Conservation (phyloP, 1,284 basidiomycete genomes). For the Ustilago curta region DNA sequence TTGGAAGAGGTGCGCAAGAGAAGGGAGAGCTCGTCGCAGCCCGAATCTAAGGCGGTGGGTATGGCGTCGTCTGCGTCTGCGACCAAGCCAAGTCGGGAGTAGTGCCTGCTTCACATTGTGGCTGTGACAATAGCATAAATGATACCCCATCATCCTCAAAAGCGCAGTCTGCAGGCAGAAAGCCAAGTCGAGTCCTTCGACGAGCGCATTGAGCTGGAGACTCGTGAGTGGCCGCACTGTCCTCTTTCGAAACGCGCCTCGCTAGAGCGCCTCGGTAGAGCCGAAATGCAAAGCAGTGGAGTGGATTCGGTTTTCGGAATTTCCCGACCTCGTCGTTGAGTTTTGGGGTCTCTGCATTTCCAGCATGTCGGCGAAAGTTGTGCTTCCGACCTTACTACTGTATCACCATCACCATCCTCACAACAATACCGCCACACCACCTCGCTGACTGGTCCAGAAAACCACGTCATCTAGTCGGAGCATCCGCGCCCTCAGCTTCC, state of each 20-base stretch:
- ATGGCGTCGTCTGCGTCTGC: neutral
- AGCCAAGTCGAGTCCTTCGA: neutral
- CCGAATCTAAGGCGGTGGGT: neutral
- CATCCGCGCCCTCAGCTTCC: neutral
- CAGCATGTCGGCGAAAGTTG: neutral
- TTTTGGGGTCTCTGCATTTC: neutral
- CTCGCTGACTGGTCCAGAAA: neutral
- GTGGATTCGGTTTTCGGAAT: conserved; percentile 28
- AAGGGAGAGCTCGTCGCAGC: conserved; percentile 23
- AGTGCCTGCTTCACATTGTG: neutral
- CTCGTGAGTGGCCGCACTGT: neutral
- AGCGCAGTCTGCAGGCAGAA: neutral
- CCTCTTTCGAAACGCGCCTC: neutral
- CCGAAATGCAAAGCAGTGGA: conserved; percentile 2
- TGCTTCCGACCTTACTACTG: neutral
- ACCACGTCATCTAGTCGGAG: neutral
- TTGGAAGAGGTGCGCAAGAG: conserved; percentile 48
- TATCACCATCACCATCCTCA: neutral
- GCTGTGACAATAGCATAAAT: neutral
- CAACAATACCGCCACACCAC: neutral
- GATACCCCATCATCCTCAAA: conserved; percentile 11
- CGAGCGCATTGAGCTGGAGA: neutral
- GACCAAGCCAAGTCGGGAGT: conserved; percentile 9
- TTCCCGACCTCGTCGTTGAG: conserved; percentile 11
- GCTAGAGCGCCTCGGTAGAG: neutral